These are phyloP conservation scores for Amylostereum areolatum DNA, from an alignment of 1,284 basidiomycete genomes.

Conservation along the genomic window DNA sequence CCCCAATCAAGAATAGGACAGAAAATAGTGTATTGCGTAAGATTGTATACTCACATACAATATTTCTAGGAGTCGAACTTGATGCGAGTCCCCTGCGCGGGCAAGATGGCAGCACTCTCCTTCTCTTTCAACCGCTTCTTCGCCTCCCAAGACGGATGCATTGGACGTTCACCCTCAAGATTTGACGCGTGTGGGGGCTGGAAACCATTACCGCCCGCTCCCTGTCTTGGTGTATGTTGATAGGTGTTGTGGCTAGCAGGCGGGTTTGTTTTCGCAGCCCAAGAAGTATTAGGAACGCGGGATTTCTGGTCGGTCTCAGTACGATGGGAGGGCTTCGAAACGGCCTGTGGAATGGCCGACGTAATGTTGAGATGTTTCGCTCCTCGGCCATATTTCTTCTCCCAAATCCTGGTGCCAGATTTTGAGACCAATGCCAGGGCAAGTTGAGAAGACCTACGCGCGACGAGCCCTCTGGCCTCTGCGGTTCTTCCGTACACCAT, in stretches of 20 bases:
- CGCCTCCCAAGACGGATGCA: constrained; percentile 94
- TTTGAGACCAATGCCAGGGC: constrained; percentile 6
- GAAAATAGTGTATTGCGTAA: no score
- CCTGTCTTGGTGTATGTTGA: constrained; percentile 1
- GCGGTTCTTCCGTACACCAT: constrained; percentile 67
- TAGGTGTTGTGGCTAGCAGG: not conserved
- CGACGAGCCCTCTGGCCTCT: constrained; percentile 87
- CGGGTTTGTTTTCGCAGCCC: no score
- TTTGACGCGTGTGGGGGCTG: constrained; percentile 4
- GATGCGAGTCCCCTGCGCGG: constrained; percentile 64
- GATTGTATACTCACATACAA: no score
- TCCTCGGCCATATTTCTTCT: constrained; percentile 88
- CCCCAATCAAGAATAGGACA: no score
- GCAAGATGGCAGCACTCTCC: constrained; percentile 45
- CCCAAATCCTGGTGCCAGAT: constrained; percentile 74
- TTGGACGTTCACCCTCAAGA: constrained; percentile 30
- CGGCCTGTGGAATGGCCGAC: no score
- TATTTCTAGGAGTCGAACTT: constrained; percentile 33
- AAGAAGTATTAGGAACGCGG: no score
- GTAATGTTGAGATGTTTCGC: constrained; percentile 82
- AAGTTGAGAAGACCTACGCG: constrained; percentile 58
- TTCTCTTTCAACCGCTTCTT: constrained; percentile 75
- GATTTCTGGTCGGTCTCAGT: no score
- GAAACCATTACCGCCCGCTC: not conserved
- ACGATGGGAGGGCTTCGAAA: no score